Percentiles rank a stretch among this genome's conserved stretches.
Conservation (phyloP, 2,329 filamentous ascomycete genomes). For the Clonostachys solani region DNA sequence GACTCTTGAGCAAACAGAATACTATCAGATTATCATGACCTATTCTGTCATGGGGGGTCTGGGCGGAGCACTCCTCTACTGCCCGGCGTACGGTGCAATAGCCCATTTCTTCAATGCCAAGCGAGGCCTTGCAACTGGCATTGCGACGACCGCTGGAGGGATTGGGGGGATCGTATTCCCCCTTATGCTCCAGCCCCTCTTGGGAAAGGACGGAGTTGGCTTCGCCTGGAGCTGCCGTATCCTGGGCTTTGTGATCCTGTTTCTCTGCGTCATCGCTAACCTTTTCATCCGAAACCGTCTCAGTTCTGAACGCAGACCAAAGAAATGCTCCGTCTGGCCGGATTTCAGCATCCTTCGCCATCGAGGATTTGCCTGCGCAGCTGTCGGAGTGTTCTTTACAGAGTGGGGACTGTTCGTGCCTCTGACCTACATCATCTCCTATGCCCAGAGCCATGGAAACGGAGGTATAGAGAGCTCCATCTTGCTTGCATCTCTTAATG, state of each 20-base stretch:
- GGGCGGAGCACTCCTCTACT: constrained; percentile 29
- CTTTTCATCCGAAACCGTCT: constrained; percentile 19
- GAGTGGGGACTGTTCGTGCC: not conserved
- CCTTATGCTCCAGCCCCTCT: constrained; percentile 20
- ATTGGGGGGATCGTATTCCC: constrained; percentile 24
- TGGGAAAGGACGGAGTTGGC: constrained; percentile 15
- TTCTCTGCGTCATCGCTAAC: constrained; percentile 15
- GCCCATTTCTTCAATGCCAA: constrained; percentile 12
- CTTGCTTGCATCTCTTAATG: constrained; percentile 62
- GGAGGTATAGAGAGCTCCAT: constrained; percentile 24
- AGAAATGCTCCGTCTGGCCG: too few relatives aligned
- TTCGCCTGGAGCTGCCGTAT: constrained; percentile 27
- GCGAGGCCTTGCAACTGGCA: not conserved
- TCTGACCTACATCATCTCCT: not conserved
- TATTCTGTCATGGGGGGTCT: constrained; percentile 36
- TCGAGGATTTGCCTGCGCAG: constrained; percentile 28
- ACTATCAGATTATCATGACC: constrained; percentile 43
- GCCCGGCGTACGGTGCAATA: constrained; percentile 20
- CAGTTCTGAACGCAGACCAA: constrained; percentile 30
- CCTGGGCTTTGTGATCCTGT: constrained; percentile 16
- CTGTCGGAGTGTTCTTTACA: not conserved
- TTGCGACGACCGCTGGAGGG: not conserved
- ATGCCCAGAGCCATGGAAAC: not conserved
- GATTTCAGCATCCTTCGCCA: constrained; percentile 27
- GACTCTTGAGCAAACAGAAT: constrained; percentile 24